Conservation (phyloP, 495 filamentous ascomycete genomes). For the Annulohypoxylon stygium region DNA sequence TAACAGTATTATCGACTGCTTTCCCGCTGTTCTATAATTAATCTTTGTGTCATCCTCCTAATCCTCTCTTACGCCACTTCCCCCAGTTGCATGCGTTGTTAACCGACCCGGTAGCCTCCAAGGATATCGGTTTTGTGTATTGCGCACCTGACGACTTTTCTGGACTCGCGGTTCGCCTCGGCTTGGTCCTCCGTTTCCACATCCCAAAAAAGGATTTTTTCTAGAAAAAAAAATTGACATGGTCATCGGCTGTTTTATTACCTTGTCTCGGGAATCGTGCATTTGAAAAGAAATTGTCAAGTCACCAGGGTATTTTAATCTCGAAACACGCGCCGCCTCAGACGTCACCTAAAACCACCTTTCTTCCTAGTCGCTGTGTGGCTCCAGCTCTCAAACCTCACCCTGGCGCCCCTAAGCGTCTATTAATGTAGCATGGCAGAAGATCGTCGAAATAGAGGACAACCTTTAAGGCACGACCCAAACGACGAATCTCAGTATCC, state of each 20-base stretch:
- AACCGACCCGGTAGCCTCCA: slow-evolving; percentile 8
- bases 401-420: slow-evolving; percentile 48
- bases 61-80: slow-evolving; percentile 5
- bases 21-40: slow-evolving; percentile 31
- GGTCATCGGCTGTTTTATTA: slow-evolving; percentile 23
- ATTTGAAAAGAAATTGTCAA: slow-evolving; percentile 23
- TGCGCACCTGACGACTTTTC: slow-evolving; percentile 26
- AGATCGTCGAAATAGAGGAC: slow-evolving; percentile 56
- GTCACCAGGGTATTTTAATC: slow-evolving; percentile 17
- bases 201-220: background rate
- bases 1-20: slow-evolving; percentile 4
- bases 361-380: slow-evolving; percentile 30
- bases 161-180: slow-evolving; percentile 18
- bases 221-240: slow-evolving; percentile 23
- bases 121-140: slow-evolving; percentile 21
- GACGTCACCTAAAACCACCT: slow-evolving; percentile 23
- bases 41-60: slow-evolving; percentile 6
- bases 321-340: slow-evolving; percentile 37
- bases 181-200: slow-evolving; percentile 11
- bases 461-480: slow-evolving; percentile 54
- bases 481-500: slow-evolving; percentile 61
- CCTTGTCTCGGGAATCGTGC: slow-evolving; percentile 22
- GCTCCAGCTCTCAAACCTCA: slow-evolving; percentile 33
- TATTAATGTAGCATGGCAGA: slow-evolving; percentile 58
- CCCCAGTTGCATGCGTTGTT: slow-evolving; percentile 16